These are phyloP conservation scores for Sclerotinia minor DNA, from an alignment of 2,329 filamentous ascomycete species.

Conservation along the genomic window DNA sequence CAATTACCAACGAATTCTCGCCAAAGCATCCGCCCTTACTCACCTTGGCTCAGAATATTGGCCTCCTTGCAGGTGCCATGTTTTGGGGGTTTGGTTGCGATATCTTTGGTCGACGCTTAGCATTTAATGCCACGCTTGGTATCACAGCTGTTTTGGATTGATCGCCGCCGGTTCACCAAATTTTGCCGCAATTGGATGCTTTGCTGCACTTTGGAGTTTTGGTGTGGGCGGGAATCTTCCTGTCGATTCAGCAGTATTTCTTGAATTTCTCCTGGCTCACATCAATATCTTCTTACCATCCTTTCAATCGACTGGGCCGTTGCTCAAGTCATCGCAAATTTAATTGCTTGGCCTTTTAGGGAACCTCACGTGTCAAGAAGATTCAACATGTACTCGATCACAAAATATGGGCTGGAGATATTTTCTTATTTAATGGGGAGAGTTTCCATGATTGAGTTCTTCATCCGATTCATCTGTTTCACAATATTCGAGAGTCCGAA, in stretches of 20 bases:
- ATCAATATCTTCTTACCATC: conserved; percentile 61
- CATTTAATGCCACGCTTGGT: conserved; percentile 76
- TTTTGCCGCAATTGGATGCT: conserved; percentile 66
- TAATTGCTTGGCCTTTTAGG: conserved; percentile 75
- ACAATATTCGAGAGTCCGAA: conserved; percentile 75
- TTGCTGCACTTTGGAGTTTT: conserved; percentile 71
- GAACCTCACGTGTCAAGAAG: conserved; percentile 62
- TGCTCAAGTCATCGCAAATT: conserved; percentile 61
- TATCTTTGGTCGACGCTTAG: conserved; percentile 71
- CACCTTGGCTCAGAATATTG: conserved; percentile 69
- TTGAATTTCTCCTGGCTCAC: conserved; percentile 60
- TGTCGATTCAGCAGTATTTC: conserved; percentile 51
- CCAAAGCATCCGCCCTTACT: conserved; percentile 53
- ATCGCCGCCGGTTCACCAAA: conserved; percentile 67
- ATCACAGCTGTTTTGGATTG: conserved; percentile 69
- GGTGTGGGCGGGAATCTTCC: conserved; percentile 71
- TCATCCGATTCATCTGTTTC: conserved; percentile 65
- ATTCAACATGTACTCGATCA: conserved; percentile 54
- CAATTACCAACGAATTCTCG: conserved; percentile 57
- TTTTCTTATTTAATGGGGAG: conserved; percentile 69
- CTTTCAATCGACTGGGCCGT: conserved; percentile 61
- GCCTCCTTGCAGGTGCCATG: conserved; percentile 68
- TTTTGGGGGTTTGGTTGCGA: conserved; percentile 82
- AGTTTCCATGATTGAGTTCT: conserved; percentile 69
- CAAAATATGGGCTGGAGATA: conserved; percentile 79